These are phyloP conservation scores for Dictyophora rubrovolvata DNA, from an alignment of 768 basidiomycete genomes.

Conservation along the genomic window DNA sequence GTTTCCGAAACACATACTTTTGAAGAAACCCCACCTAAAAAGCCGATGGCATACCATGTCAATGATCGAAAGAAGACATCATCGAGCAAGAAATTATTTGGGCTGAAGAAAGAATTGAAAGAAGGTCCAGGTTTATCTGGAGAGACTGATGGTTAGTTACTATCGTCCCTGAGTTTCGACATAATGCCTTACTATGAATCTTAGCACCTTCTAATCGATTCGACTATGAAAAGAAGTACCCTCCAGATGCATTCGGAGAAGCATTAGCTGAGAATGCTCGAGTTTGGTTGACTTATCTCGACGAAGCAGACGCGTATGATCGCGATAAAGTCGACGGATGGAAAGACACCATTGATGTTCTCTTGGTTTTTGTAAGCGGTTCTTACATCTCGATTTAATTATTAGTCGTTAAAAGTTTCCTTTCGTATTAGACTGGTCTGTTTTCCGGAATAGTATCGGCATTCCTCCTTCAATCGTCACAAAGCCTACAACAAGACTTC, in stretches of 20 bases:
- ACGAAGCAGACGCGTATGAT: slow-evolving; percentile 8
- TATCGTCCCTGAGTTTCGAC: too few relatives aligned
- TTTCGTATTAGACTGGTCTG: neutral
- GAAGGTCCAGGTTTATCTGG: too few relatives aligned
- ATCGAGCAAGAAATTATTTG: too few relatives aligned
- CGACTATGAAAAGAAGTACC: slow-evolving; percentile 7
- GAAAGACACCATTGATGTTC: slow-evolving; percentile 6
- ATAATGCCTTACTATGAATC: too few relatives aligned
- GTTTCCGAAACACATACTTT: too few relatives aligned
- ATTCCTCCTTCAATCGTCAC: neutral
- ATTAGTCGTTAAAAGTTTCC: neutral
- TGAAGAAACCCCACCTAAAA: too few relatives aligned
- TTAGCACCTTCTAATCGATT: neutral
- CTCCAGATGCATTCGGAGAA: slow-evolving; percentile 6
- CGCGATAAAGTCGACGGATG: slow-evolving; percentile 1
- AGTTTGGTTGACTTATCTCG: slow-evolving; percentile 10
- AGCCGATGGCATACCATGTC: too few relatives aligned
- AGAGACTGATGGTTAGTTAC: too few relatives aligned
- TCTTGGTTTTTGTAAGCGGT: slow-evolving; percentile 6
- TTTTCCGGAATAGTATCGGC: neutral
- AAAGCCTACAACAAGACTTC: neutral
- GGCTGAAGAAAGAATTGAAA: too few relatives aligned
- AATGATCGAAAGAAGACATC: too few relatives aligned
- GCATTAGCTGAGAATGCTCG: slow-evolving; percentile 8
- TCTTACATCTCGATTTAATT: too few relatives aligned